These are phyloP conservation scores for Lupinus albus DNA, from an alignment of 306 rosid species.

Conservation along the genomic window DNA sequence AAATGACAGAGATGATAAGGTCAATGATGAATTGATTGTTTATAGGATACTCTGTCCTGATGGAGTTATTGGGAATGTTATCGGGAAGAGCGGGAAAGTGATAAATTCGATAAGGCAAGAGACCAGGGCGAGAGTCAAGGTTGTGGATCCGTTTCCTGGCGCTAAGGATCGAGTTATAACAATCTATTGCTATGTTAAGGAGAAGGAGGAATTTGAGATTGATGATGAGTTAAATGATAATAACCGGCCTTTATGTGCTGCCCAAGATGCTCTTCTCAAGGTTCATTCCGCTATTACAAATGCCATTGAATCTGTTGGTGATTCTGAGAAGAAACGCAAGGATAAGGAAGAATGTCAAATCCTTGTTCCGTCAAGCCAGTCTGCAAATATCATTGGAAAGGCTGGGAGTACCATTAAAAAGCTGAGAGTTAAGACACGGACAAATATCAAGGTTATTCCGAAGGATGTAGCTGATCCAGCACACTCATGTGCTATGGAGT, in stretches of 20 bases:
- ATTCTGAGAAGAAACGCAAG: slow-evolving; percentile 62
- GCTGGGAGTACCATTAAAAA: slow-evolving; percentile 84
- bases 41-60: slow-evolving; percentile 92
- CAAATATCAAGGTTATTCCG: slow-evolving; percentile 70
- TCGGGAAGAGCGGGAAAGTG: slow-evolving; percentile 92
- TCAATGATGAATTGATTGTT: slow-evolving; percentile 66
- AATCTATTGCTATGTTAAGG: slow-evolving; percentile 74
- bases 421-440: slow-evolving; percentile 80
- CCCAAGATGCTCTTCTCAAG: slow-evolving; percentile 94
- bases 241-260: slow-evolving; percentile 70
- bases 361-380: slow-evolving; percentile 94
- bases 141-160: slow-evolving; percentile 95
- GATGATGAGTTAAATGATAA: slow-evolving; percentile 72
- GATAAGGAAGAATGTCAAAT: slow-evolving; percentile 84
- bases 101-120: slow-evolving; percentile 91
- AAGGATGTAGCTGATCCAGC: slow-evolving; percentile 77
- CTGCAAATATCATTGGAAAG: slow-evolving; percentile 93
- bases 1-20: slow-evolving; percentile 57
- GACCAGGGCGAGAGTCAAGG: slow-evolving; percentile 82
- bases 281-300: slow-evolving; percentile 76
- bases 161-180: slow-evolving; percentile 82
- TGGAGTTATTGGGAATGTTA: slow-evolving; percentile 89
- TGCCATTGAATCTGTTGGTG: slow-evolving; percentile 64
- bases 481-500: slow-evolving; percentile 94
- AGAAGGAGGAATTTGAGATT: slow-evolving; percentile 75